Conservation (phyloP, 2,329 filamentous ascomycete species). For the Podosphaera xanthii region DNA sequence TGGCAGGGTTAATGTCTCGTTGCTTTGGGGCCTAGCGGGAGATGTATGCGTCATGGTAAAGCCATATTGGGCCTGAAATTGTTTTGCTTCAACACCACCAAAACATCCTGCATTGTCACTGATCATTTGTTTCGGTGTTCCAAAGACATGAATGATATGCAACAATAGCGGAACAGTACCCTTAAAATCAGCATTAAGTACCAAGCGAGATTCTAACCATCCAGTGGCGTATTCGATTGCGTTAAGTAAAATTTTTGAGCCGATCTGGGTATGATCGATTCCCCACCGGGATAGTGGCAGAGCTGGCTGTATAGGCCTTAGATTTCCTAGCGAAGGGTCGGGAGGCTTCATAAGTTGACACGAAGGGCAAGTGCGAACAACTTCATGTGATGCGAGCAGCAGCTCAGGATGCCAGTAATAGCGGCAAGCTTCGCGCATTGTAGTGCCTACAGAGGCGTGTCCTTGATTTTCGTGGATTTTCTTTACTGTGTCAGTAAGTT, state of each 20-base stretch:
- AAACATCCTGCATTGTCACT: background rate
- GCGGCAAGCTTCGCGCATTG: background rate
- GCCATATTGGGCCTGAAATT: no score
- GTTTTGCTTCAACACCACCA: background rate
- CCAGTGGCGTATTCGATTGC: background rate
- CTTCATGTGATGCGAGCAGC: no score
- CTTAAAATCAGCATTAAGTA: background rate
- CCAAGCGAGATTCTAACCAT: background rate
- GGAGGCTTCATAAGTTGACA: conserved; percentile 1
- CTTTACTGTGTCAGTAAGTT: background rate
- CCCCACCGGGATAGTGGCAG: background rate
- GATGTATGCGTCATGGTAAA: background rate
- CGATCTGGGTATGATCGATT: background rate
- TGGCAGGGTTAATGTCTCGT: background rate
- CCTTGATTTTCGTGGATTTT: background rate
- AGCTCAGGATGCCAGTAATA: no score
- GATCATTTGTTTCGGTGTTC: background rate
- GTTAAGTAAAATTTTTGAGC: background rate
- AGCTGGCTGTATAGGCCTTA: background rate
- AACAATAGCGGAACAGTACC: background rate
- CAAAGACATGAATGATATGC: background rate
- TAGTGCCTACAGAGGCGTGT: background rate
- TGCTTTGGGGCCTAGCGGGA: background rate
- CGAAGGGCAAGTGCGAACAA: background rate
- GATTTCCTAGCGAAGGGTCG: background rate